A percentile compares a stretch with the other conserved stretches of the same genome.
These are phyloP conservation scores for Vitis rupestris DNA, from an alignment of 164 flowering plant genomes.

Conservation along the genomic window DNA sequence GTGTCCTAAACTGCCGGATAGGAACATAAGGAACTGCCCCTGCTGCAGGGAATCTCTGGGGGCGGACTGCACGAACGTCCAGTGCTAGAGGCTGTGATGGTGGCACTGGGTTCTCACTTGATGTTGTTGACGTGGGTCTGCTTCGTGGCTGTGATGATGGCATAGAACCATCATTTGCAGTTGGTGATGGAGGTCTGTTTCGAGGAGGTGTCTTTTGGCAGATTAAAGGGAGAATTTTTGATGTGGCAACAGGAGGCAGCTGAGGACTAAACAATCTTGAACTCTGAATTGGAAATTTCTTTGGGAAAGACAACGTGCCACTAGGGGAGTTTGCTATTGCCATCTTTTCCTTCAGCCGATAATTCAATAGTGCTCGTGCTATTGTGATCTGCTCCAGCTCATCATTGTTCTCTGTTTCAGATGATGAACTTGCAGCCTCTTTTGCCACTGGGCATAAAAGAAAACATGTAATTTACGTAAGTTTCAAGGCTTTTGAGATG, in stretches of 20 bases:
- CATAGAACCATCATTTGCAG: slow-evolving; percentile 12
- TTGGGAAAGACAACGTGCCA: slow-evolving; percentile 48
- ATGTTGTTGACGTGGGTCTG: slow-evolving; percentile 26
- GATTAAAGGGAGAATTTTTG: slow-evolving; percentile 84
- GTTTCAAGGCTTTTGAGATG: too few relatives aligned
- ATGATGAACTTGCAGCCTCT: slow-evolving; percentile 59
- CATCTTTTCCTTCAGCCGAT: slow-evolving; percentile 66
- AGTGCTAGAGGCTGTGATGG: slow-evolving; percentile 12
- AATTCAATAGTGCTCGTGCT: slow-evolving; percentile 81
- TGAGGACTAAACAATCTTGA: slow-evolving; percentile 66
- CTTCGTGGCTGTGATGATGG: slow-evolving; percentile 30
- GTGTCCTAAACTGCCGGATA: slow-evolving; percentile 43
- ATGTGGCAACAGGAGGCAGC: slow-evolving; percentile 54
- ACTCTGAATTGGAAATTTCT: slow-evolving; percentile 45
- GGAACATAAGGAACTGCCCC: slow-evolving; percentile 80
- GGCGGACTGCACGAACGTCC: slow-evolving; percentile 39
- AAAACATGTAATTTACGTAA: not conserved
- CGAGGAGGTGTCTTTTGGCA: slow-evolving; percentile 51
- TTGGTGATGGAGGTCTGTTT: slow-evolving; percentile 25
- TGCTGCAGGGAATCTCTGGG: slow-evolving; percentile 56
- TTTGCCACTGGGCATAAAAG: slow-evolving; percentile 62
- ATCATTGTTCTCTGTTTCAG: slow-evolving; percentile 68
- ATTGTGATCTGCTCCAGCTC: slow-evolving; percentile 89
- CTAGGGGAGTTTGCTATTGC: slow-evolving; percentile 40
- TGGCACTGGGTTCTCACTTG: slow-evolving; percentile 20